Evolutionary conservation across 164 flowering plant genomes (phyloP).

Genomic region (Tinospora cordifolia): DNA sequence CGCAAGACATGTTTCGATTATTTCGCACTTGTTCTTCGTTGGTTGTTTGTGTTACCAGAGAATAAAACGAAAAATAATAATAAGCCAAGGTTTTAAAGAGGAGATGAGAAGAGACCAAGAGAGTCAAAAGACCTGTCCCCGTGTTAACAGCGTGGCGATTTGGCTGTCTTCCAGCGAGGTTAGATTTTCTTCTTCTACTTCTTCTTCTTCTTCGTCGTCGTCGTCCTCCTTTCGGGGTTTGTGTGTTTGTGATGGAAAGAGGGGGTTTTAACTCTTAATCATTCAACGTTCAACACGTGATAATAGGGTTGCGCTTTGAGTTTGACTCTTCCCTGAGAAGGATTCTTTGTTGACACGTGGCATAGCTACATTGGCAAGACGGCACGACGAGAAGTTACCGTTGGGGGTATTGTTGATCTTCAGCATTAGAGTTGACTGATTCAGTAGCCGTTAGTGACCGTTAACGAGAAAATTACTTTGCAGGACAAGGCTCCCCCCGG

Average conservation of each 20-base stretch:
- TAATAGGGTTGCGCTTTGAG: background rate
- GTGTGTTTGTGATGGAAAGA: background rate
- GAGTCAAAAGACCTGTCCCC: background rate
- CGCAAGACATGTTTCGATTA: constrained; percentile 30
- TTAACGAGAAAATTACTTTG: too few relatives aligned
- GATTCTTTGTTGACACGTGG: background rate
- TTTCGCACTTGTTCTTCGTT: too few relatives aligned
- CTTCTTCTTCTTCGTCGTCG: background rate
- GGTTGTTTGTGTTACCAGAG: too few relatives aligned
- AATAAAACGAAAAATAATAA: too few relatives aligned
- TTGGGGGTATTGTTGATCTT: background rate
- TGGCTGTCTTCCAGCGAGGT: background rate
- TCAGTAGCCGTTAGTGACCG: constrained; percentile 13
- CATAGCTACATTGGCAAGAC: background rate
- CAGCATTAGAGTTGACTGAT: background rate
- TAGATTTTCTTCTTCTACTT: too few relatives aligned
- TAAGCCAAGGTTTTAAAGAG: background rate
- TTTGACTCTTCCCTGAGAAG: background rate
- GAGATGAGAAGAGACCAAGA: background rate
- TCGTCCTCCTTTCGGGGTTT: background rate
- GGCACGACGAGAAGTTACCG: constrained; percentile 1
- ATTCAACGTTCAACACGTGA: constrained; percentile 8
- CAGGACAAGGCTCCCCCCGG: too few relatives aligned
- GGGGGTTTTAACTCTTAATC: background rate
- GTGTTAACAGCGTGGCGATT: background rate